phyloP scores from a whole-genome alignment of 1,284 basidiomycete species.

The Tilletia caries region DNA sequence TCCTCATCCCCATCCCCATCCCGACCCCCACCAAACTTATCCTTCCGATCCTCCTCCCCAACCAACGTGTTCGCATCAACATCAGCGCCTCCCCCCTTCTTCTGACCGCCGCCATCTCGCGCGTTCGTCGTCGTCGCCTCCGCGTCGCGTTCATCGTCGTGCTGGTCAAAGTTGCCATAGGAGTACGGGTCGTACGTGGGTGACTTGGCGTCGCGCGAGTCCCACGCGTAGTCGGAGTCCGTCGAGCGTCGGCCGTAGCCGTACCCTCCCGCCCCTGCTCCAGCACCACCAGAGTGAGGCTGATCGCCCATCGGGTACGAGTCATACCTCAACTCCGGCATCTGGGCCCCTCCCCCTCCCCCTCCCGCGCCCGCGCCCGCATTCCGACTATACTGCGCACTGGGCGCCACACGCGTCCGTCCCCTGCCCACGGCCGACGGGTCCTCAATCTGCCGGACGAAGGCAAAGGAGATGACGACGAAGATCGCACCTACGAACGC shows the following conservation, averaged over 20 bases:
- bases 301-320: slow-evolving; percentile 3
- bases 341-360: background rate
- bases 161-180: background rate
- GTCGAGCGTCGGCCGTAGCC: background rate
- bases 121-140: background rate
- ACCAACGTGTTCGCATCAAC: slow-evolving; percentile 8
- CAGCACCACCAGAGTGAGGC: too few relatives aligned
- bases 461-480: slow-evolving; percentile 40
- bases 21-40: background rate
- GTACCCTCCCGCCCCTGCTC: background rate
- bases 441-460: slow-evolving; percentile 35
- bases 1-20: background rate
- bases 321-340: slow-evolving; percentile 8
- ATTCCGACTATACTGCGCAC: background rate
- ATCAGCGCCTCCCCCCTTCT: background rate
- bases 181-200: slow-evolving; percentile 7
- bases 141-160: background rate
- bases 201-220: slow-evolving; percentile 13
- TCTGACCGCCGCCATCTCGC: background rate
- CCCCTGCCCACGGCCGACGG: slow-evolving; percentile 28
- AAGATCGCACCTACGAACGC: slow-evolving; percentile 34
- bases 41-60: slow-evolving; percentile 2
- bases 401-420: background rate
- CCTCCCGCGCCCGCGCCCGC: background rate
- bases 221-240: slow-evolving; percentile 9